phyloP scores from a whole-genome alignment of 805 yeast genomes.

The Candida sphagnicola region DNA sequence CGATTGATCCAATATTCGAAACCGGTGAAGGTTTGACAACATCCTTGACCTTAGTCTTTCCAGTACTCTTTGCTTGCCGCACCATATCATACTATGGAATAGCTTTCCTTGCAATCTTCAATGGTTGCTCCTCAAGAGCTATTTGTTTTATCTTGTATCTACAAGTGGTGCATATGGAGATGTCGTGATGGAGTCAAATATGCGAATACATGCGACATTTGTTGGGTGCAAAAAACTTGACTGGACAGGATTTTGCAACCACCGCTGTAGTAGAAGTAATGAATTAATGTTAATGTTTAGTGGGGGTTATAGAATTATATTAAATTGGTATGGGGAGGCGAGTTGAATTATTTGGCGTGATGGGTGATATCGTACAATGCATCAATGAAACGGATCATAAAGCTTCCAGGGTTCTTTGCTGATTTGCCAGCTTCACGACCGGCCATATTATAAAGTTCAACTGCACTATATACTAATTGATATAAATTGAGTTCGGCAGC shows the following conservation, averaged over 20 bases:
- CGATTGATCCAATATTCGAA: constrained; percentile 31
- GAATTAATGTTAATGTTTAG: too few species aligned
- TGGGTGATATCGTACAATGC: constrained; percentile 15
- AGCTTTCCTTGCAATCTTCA: too few species aligned
- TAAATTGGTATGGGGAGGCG: too few species aligned
- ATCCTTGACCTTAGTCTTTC: constrained; percentile 2
- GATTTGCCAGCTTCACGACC: constrained; percentile 49
- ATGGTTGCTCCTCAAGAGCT: too few species aligned
- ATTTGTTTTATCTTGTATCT: too few species aligned
- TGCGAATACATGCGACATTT: too few species aligned
- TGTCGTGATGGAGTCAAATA: too few species aligned
- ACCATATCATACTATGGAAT: constrained; percentile 10
- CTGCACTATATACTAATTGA: constrained; percentile 52
- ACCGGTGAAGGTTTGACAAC: constrained; percentile 31
- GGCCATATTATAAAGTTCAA: constrained; percentile 55
- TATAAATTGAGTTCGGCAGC: constrained; percentile 23
- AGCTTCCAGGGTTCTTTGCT: constrained; percentile 49
- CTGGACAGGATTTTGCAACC: too few species aligned
- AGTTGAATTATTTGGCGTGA: background rate
- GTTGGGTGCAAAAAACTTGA: too few species aligned
- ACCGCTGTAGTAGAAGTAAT: too few species aligned
- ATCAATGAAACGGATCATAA: constrained; percentile 47
- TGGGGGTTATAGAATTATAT: background rate
- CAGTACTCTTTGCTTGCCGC: constrained; percentile 5
- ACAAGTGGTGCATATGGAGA: too few species aligned